phyloP scores from a whole-genome alignment of 805 yeast species.

The Wickerhamomyces ciferrii region DNA sequence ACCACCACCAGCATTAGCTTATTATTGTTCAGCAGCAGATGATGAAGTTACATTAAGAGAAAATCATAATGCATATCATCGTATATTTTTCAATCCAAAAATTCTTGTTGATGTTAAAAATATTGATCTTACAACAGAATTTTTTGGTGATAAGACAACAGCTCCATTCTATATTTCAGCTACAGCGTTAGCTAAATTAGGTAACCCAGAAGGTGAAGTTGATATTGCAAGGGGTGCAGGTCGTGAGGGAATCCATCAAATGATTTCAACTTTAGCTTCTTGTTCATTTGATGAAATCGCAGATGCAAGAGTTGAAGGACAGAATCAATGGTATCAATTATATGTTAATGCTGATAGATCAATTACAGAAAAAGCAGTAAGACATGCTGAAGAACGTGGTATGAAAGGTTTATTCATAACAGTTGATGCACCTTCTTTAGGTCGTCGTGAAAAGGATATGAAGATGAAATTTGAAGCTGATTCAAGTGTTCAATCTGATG shows the following conservation, averaged over 20 bases:
- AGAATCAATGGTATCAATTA: slow-evolving; percentile 84
- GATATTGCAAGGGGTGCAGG: slow-evolving; percentile 83
- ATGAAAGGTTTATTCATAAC: slow-evolving; percentile 82
- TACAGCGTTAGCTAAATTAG: slow-evolving; percentile 87
- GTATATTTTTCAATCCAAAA: slow-evolving; percentile 83
- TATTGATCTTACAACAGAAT: slow-evolving; percentile 63
- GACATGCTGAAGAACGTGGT: slow-evolving; percentile 68
- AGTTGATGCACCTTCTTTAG: slow-evolving; percentile 89
- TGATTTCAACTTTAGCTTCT: slow-evolving; percentile 91
- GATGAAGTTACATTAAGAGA: slow-evolving; percentile 89
- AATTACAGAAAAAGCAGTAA: slow-evolving; percentile 55
- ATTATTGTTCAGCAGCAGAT: slow-evolving; percentile 87
- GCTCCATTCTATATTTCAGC: slow-evolving; percentile 90
- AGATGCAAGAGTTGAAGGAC: slow-evolving; percentile 58
- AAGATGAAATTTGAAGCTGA: slow-evolving; percentile 52
- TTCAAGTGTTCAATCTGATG: slow-evolving; percentile 43
- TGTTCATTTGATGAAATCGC: slow-evolving; percentile 84
- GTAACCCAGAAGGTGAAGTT: slow-evolving; percentile 90
- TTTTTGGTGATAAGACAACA: slow-evolving; percentile 65
- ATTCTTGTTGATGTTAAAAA: slow-evolving; percentile 76
- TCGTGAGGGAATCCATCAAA: slow-evolving; percentile 66
- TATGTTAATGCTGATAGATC: slow-evolving; percentile 76
- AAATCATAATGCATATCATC: slow-evolving; percentile 84
- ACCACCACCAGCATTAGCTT: slow-evolving; percentile 84
- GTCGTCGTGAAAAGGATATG: slow-evolving; percentile 87